These are phyloP conservation scores for Chytriomyces sp. DNA, from an alignment of 192 early-diverging fungal species.

Conservation along the genomic window DNA sequence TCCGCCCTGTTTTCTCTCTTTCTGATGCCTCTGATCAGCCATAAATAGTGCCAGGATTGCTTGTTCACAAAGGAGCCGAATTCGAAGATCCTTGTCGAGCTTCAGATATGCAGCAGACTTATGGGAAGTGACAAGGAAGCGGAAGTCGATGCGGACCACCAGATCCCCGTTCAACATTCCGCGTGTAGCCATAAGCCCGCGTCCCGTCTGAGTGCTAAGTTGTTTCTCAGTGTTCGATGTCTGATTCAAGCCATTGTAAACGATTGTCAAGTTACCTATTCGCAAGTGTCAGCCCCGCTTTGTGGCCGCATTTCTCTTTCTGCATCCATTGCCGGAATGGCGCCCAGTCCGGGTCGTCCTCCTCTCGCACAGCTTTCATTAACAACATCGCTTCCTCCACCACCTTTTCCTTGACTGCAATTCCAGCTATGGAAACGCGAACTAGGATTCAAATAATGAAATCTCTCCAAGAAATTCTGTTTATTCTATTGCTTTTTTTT, in stretches of 20 bases:
- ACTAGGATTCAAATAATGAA: neutral
- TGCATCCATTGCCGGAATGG: slow-evolving; percentile 26
- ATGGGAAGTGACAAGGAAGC: slow-evolving; percentile 30
- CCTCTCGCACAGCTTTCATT: too few relatives aligned
- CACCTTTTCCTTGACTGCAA: neutral
- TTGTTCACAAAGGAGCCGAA: neutral
- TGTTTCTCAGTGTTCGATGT: neutral
- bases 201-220: slow-evolving; percentile 11
- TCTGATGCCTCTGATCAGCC: neutral
- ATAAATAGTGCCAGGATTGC: slow-evolving; percentile 12
- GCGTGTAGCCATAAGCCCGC: slow-evolving; percentile 37
- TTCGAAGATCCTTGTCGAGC: neutral
- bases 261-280: neutral
- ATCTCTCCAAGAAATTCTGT: neutral
- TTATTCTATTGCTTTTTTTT: too few relatives aligned
- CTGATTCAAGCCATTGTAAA: neutral
- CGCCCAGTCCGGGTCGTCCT: slow-evolving; percentile 21
- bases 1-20: neutral
- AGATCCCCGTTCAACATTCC: slow-evolving; percentile 10
- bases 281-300: slow-evolving; percentile 23
- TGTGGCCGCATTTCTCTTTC: slow-evolving; percentile 9
- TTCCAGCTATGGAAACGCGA: neutral
- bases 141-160: slow-evolving; percentile 10
- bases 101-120: neutral
- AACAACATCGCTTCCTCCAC: neutral